Percentiles rank a stretch among this genome's conserved stretches.
phyloP scores from a whole-genome alignment of 768 basidiomycete species.

The Auricularia heimuer region DNA sequence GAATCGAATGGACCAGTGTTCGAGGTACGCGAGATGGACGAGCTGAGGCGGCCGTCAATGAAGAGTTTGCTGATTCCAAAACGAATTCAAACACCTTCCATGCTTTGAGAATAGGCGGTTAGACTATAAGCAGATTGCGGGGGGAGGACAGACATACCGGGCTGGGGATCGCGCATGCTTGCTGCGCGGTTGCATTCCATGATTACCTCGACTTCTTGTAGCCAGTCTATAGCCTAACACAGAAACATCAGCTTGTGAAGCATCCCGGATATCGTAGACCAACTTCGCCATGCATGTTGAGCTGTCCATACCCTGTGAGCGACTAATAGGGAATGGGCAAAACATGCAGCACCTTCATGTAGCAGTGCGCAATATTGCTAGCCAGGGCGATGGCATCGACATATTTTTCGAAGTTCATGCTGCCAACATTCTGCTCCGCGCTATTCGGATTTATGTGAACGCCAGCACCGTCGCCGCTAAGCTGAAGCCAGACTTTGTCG shows the following conservation, averaged over 20 bases:
- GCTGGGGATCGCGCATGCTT: not conserved
- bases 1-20: not conserved
- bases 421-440: not conserved
- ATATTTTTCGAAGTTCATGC: not conserved
- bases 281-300: not conserved
- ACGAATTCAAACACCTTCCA: conserved; percentile 16
- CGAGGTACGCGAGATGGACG: conserved; percentile 11
- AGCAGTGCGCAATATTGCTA: not conserved
- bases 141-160: not conserved
- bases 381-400: not conserved
- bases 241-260: too few relatives aligned
- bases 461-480: too few relatives aligned
- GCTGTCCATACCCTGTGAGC: too few relatives aligned
- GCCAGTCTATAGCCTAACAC: not conserved
- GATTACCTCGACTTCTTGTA: not conserved
- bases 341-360: too few relatives aligned
- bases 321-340: too few relatives aligned
- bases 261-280: not conserved
- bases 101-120: not conserved
- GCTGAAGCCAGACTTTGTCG: too few relatives aligned
- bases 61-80: not conserved
- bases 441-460: too few relatives aligned
- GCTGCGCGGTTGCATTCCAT: not conserved
- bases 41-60: conserved; percentile 19
- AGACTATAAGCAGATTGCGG: not conserved